Evolutionary conservation across 768 basidiomycete genomes (phyloP).

Genomic region (Pleurotus salmoneostramineus): DNA sequence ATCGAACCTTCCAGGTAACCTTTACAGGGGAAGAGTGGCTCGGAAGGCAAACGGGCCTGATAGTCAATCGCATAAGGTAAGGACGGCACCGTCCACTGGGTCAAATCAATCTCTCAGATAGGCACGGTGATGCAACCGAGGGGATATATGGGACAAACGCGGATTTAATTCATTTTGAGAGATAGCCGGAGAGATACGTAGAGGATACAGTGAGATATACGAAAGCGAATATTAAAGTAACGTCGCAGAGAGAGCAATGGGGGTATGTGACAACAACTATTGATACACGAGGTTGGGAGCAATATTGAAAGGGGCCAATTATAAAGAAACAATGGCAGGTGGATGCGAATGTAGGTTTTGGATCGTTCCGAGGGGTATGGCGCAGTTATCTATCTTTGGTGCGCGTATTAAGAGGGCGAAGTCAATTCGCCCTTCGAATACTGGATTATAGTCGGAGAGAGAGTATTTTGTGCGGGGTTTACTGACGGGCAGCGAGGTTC

Average conservation of each 20-base stretch:
- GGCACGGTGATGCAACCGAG: not conserved
- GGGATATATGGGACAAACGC: not conserved
- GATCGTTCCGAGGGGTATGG: not conserved
- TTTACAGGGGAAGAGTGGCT: too few relatives aligned
- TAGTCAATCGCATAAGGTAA: not conserved
- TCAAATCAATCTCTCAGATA: not conserved
- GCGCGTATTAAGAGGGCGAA: constrained; percentile 1
- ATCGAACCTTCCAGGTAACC: not conserved
- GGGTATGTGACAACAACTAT: constrained; percentile 3
- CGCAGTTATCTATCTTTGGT: constrained; percentile 3
- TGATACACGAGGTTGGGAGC: constrained; percentile 1
- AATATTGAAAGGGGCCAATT: not conserved
- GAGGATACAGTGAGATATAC: constrained; percentile 4
- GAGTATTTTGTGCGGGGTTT: constrained; percentile 10
- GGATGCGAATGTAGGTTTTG: constrained; percentile 7
- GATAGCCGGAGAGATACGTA: not conserved
- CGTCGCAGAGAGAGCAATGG: not conserved
- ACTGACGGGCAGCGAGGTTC: constrained; percentile 38
- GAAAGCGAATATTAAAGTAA: constrained; percentile 1
- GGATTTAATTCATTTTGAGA: not conserved
- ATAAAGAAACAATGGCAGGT: not conserved
- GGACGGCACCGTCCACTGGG: not conserved
- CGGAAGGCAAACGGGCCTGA: too few relatives aligned
- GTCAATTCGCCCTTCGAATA: not conserved
- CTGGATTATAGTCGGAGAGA: not conserved